These are phyloP conservation scores for Euphorbia pulcherrima DNA, from an alignment of 345 rosid species.

Conservation along the genomic window DNA sequence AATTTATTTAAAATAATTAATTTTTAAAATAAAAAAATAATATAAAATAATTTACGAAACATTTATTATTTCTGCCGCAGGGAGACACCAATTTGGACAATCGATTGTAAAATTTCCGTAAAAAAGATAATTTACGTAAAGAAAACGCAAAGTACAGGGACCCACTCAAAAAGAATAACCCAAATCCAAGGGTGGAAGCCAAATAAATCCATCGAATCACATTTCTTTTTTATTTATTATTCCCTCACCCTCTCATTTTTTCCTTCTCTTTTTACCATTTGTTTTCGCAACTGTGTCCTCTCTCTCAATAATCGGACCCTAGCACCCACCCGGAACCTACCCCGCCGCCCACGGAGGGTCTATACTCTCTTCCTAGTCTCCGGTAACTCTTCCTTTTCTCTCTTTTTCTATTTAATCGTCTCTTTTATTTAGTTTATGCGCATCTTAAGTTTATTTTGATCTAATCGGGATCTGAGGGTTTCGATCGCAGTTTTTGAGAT, in stretches of 20 bases:
- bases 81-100: no score
- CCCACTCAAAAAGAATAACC: slow-evolving; percentile 16
- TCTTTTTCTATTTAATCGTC: not conserved
- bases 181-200: not conserved
- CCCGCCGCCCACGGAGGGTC: slow-evolving; percentile 1
- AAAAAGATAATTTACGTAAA: slow-evolving; percentile 25
- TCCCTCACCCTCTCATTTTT: not conserved
- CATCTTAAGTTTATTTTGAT: not conserved
- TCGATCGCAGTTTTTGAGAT: slow-evolving; percentile 16
- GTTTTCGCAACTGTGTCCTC: slow-evolving; percentile 13
- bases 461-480: not conserved
- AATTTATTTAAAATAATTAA: no score
- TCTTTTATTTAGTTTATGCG: not conserved
- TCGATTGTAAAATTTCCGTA: no score
- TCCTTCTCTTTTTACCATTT: not conserved
- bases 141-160: slow-evolving; percentile 34
- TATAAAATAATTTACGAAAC: no score
- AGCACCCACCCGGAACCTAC: not conserved
- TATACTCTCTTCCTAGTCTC: not conserved
- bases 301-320: not conserved
- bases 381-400: not conserved
- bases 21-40: no score
- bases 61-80: no score
- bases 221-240: no score
- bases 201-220: not conserved